Evolutionary conservation across 2,329 filamentous ascomycete species (phyloP).

Genomic region (Colletotrichum magnum): DNA sequence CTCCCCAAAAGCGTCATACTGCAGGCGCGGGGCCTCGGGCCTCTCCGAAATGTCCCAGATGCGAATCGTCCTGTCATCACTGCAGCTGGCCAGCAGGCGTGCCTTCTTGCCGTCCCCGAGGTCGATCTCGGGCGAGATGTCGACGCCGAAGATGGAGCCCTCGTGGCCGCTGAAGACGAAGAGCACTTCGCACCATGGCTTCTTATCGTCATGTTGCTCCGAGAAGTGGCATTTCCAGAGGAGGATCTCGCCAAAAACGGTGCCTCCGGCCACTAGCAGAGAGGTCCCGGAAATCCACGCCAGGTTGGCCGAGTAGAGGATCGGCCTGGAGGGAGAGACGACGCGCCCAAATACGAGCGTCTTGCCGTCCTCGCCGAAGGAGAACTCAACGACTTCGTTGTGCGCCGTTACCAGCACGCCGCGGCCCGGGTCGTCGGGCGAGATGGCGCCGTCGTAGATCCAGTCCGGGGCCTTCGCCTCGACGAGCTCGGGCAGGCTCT

Average conservation of each 20-base stretch:
- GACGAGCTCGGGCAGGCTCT: slow-evolving; percentile 39
- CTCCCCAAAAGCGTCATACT: slow-evolving; percentile 47
- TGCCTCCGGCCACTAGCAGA: slow-evolving; percentile 87
- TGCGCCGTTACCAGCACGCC: slow-evolving; percentile 85
- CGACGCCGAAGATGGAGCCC: slow-evolving; percentile 92
- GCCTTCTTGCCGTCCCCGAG: slow-evolving; percentile 54
- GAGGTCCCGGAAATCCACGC: slow-evolving; percentile 70
- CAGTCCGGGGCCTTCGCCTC: slow-evolving; percentile 76
- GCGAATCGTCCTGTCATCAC: slow-evolving; percentile 91
- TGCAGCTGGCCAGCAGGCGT: slow-evolving; percentile 89
- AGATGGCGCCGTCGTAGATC: slow-evolving; percentile 78
- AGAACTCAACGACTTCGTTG: slow-evolving; percentile 79
- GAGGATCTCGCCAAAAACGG: slow-evolving; percentile 94
- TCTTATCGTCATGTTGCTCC: background rate
- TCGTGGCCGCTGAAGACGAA: slow-evolving; percentile 80
- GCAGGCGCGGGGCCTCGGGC: slow-evolving; percentile 41
- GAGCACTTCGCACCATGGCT: slow-evolving; percentile 58
- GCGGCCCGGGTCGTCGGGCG: slow-evolving; percentile 55
- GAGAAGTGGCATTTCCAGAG: slow-evolving; percentile 81
- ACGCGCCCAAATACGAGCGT: slow-evolving; percentile 62
- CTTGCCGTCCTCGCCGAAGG: slow-evolving; percentile 46
- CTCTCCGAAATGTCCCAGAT: slow-evolving; percentile 85
- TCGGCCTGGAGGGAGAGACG: slow-evolving; percentile 80
- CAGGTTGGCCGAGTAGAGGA: slow-evolving; percentile 88
- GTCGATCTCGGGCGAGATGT: slow-evolving; percentile 74